Conservation (phyloP, 257 asterid species). For the Plectranthus barbatus region DNA sequence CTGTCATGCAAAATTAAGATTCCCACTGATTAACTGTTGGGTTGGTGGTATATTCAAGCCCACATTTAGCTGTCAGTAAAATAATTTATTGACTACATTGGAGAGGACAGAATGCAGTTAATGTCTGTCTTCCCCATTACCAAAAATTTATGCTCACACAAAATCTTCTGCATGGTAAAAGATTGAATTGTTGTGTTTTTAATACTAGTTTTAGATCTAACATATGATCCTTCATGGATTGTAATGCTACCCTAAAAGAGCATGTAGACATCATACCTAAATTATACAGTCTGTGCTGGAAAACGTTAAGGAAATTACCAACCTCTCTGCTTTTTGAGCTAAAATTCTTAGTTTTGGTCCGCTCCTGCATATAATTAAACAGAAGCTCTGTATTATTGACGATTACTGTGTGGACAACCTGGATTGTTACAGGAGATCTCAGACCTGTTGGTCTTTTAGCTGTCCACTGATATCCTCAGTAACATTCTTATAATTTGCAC, state of each 20-base stretch:
- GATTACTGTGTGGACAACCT: slow-evolving; percentile 12
- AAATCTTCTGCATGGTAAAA: not conserved
- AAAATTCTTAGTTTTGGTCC: slow-evolving; percentile 33
- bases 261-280: slow-evolving; percentile 3
- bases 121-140: not conserved
- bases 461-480: slow-evolving; percentile 31
- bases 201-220: slow-evolving; percentile 1
- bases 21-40: not conserved
- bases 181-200: not conserved
- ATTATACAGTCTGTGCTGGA: not conserved
- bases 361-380: slow-evolving; percentile 36
- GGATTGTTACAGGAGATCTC: slow-evolving; percentile 16
- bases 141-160: not conserved
- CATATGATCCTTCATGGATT: not conserved
- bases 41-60: not conserved
- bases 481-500: slow-evolving; percentile 39
- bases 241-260: slow-evolving; percentile 1
- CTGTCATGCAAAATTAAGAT: not conserved
- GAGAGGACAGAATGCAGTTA: slow-evolving; percentile 1
- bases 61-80: not conserved
- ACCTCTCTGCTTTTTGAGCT: slow-evolving; percentile 25
- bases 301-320: slow-evolving; percentile 26
- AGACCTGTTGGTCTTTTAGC: slow-evolving; percentile 66
- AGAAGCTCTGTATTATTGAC: slow-evolving; percentile 6
- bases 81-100: not conserved